Base-by-base conservation (phyloP, 1,139 yeast species). In the Nematodospora anomalae region DNA sequence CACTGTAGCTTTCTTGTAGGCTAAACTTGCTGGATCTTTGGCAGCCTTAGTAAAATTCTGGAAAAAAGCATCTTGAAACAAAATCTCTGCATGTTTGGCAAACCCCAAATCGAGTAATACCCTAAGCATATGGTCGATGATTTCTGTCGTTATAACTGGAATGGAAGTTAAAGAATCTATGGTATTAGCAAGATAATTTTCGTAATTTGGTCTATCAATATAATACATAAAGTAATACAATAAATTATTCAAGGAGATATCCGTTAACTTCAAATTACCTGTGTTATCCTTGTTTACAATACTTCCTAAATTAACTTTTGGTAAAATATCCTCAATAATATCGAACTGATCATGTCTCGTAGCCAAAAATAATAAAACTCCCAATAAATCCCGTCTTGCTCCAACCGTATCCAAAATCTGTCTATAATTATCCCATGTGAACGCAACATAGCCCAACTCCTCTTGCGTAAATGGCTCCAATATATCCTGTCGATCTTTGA, bases 401-500 rank as follows among this genome's bases (percentile, higher is more conserved):
- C 36, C 39, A 16, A 28, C 24, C 10, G 39, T 32, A 9, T 25
- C 9, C 22, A 39, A 37, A 8, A 60, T 33, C 33, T 45, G 51
- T 15, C 40, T 32, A 41, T 55, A 62, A 2, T 54, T 47, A 2
- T 40, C 40, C 46, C 41, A 49, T 27, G 56, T 47, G 35, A 65
- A 62, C 4, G 38, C 33, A 5, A 46, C 43, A 26, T 41, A 46
- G 6, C 28, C 35, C 15, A 55, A 36, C n/a, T 37, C 41, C 0
- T 45, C 35, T 9, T 48, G 21, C 2, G 26, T 26, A 13, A 32
- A 16, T 9, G 16, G 6, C 4, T 18, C 8, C 16, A 34, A 25
- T 8, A 67, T 42, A 11, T 50, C 53, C 1, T 43, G 43, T 15
- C 53, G 43, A 39, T 70, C 74, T 28, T 51, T 56, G 47, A 51